Percentiles rank a stretch among this genome's conserved stretches.
Conservation (phyloP, 805 yeast genomes). For the Candida saitoana region DNA sequence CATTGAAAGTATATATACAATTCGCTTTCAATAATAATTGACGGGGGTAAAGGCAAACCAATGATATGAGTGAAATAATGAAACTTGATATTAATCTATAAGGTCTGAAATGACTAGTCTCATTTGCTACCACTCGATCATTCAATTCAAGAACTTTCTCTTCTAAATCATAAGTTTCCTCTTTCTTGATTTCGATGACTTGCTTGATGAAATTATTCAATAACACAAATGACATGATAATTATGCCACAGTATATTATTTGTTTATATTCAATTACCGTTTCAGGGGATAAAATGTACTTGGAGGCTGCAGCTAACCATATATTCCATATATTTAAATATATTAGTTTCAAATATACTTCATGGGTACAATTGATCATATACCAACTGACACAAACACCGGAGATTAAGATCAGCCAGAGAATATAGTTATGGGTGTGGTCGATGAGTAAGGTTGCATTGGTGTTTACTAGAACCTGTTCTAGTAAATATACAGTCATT, state of each 20-base stretch:
- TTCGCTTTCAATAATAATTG: neutral
- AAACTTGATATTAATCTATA: neutral
- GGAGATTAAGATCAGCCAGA: neutral
- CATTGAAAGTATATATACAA: neutral
- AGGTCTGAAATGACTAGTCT: neutral
- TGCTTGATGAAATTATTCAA: neutral
- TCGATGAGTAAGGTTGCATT: neutral
- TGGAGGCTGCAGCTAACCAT: neutral
- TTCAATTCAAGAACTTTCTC: neutral
- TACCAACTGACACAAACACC: neutral
- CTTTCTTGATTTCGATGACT: neutral
- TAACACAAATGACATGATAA: constrained; percentile 1
- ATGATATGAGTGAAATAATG: neutral
- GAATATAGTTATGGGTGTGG: neutral
- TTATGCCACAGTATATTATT: neutral
- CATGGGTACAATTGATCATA: neutral
- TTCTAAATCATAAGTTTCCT: neutral
- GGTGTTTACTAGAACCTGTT: neutral
- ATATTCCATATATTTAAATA: constrained; percentile 1
- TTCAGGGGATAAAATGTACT: neutral
- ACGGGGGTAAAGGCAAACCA: neutral
- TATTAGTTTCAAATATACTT: neutral
- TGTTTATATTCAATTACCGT: neutral
- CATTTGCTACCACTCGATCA: neutral
- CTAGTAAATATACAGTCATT: neutral